Evolutionary conservation across 352 stramenopile genomes (phyloP), one percentile per base, ranked within the genome.

Genomic region (Globisporangium irregulare): DNA sequence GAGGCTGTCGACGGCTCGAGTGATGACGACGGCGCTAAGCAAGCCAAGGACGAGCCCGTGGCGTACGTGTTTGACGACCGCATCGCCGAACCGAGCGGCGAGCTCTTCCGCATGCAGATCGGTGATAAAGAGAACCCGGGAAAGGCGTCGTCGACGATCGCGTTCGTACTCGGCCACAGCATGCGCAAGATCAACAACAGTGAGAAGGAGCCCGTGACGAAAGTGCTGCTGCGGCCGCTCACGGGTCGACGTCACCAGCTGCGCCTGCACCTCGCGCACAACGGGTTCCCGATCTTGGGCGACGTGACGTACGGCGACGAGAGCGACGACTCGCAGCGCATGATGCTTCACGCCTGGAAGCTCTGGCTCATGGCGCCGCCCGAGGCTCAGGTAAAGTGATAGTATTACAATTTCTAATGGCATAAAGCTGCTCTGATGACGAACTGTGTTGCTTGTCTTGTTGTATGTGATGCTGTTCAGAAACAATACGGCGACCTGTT

Each of bases 261-360:
- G 51, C 84, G 90, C 1, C 76, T 97, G 24, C 90, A 97, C 29
- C 67, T 92, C 12, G 76, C 82, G 3, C 82, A 93, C 59, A 75
- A 91, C 59, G 84, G 84, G 8, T 93, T 89, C 56, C 87, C 87
- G 20, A 94, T 94, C 20, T 67, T 86, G 1, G 87, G 87, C 22
- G 87, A 94, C 54, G 87, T 86, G 27, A 94, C 87, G 12, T 94
- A 94, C 32, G 84, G 80, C 12, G 78, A 73, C 15, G 66, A 84
- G 18, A 72, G 87, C 6, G 84, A 93, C 36, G 70, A 79, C 15
- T 82, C 87, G 22, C 77, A 81, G 20, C 83, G 87, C n/a, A 94
- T 94, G 84, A 93, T 94, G 87, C 63, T 94, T 20, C 87, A 94
- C 61, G 87, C 87, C 24, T 94, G 87, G 87, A 82, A 82, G 48